phyloP scores from a whole-genome alignment of 805 yeast species.

The Komagataella populi region DNA sequence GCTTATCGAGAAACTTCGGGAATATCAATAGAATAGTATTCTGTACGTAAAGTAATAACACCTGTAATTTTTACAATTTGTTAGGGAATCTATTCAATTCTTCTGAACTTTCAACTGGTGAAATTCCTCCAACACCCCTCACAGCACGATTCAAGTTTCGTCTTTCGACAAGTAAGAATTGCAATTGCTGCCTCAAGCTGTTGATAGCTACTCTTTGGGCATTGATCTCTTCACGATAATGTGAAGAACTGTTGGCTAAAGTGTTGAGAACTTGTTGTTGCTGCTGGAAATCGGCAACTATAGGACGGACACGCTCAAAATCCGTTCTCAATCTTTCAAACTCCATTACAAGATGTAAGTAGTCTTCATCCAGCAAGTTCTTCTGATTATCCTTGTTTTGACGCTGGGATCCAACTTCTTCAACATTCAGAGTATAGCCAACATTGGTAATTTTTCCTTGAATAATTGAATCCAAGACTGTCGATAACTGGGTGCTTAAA shows the following conservation, averaged over 20 bases:
- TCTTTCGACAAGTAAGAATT: constrained; percentile 29
- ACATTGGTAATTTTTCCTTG: constrained; percentile 37
- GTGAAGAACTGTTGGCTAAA: constrained; percentile 11
- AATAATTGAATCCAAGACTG: constrained; percentile 29
- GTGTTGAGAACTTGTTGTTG: constrained; percentile 11
- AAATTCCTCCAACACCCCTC: background rate
- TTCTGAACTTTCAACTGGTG: background rate
- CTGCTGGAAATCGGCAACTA: constrained; percentile 11
- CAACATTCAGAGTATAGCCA: constrained; percentile 31
- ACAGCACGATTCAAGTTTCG: constrained; percentile 13
- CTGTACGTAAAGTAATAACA: background rate
- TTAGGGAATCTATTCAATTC: background rate
- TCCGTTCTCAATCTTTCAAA: constrained; percentile 28
- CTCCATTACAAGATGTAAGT: constrained; percentile 22
- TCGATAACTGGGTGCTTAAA: constrained; percentile 29
- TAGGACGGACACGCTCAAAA: constrained; percentile 18
- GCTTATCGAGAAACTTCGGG: background rate
- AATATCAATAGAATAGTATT: background rate
- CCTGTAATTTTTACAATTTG: background rate
- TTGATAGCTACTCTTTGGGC: constrained; percentile 28
- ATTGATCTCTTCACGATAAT: constrained; percentile 27
- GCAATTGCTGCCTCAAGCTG: constrained; percentile 36
- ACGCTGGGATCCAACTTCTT: constrained; percentile 22
- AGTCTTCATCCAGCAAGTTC: constrained; percentile 12
- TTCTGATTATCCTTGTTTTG: constrained; percentile 13